Evolutionary conservation across 768 basidiomycete species (phyloP).

Genomic region (Stropharia rugosoannulata): DNA sequence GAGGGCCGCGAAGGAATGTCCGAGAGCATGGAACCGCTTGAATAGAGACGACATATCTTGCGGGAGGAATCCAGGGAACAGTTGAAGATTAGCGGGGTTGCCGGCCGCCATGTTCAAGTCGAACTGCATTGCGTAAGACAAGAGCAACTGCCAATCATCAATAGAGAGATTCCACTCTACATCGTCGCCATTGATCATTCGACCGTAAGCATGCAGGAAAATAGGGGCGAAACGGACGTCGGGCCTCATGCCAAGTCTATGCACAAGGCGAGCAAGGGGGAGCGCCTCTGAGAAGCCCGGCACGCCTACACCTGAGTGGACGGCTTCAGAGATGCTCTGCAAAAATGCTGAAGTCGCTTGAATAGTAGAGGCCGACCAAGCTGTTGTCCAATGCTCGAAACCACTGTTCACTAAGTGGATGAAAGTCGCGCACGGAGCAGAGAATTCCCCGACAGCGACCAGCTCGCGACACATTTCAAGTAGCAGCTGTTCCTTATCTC

Average conservation of each 20-base stretch:
- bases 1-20: no score
- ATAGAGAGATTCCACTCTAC: constrained; percentile 25
- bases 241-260: constrained; percentile 29
- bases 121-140: constrained; percentile 38
- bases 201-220: constrained; percentile 45
- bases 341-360: constrained; percentile 14
- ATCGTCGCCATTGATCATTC: constrained; percentile 22
- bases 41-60: constrained; percentile 16
- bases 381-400: constrained; percentile 12
- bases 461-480: constrained; percentile 27
- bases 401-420: constrained; percentile 18
- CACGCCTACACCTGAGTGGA: constrained; percentile 3
- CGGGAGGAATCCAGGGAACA: constrained; percentile 37
- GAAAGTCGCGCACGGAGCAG: neutral
- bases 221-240: constrained; percentile 32
- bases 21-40: no score
- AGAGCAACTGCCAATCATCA: constrained; percentile 47
- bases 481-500: constrained; percentile 12
- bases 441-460: constrained; percentile 26
- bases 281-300: constrained; percentile 22
- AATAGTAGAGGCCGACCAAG: neutral
- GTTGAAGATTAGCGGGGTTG: constrained; percentile 18
- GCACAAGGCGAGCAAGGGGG: constrained; percentile 32
- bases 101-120: constrained; percentile 29
- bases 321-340: constrained; percentile 20